Evolutionary conservation across 768 basidiomycete species (phyloP).

Genomic region (Termitomyces sp.): DNA sequence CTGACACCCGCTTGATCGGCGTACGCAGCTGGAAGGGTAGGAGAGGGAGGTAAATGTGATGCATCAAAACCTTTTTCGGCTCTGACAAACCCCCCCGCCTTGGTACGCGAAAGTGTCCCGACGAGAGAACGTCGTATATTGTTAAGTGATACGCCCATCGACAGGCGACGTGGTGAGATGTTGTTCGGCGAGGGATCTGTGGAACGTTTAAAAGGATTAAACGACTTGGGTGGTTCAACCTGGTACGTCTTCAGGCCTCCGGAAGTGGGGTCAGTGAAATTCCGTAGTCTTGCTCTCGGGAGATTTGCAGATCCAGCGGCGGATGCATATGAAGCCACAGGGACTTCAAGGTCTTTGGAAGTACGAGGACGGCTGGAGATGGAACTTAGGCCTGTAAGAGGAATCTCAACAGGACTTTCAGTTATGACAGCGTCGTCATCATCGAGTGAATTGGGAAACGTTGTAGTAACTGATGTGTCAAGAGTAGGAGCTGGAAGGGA

Average conservation of each 20-base stretch:
- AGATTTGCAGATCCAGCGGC: background rate
- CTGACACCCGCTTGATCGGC: slow-evolving; percentile 3
- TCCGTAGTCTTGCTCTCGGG: slow-evolving; percentile 8
- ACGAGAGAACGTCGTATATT: slow-evolving; percentile 45
- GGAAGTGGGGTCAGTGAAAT: slow-evolving; percentile 10
- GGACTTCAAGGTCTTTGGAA: slow-evolving; percentile 11
- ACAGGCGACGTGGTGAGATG: slow-evolving; percentile 14
- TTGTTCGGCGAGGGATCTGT: slow-evolving; percentile 15
- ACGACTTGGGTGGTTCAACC: slow-evolving; percentile 23
- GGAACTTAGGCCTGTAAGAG: background rate
- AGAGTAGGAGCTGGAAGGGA: slow-evolving; percentile 23
- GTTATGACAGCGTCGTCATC: slow-evolving; percentile 26
- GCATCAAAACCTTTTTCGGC: slow-evolving; percentile 25
- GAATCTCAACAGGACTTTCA: slow-evolving; percentile 35
- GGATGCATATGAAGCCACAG: background rate
- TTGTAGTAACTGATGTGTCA: slow-evolving; percentile 13
- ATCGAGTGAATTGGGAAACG: slow-evolving; percentile 5
- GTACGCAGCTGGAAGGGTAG: slow-evolving; percentile 21
- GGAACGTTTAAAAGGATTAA: slow-evolving; percentile 35
- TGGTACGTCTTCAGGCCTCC: background rate
- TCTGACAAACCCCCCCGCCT: slow-evolving; percentile 13
- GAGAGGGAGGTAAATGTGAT: slow-evolving; percentile 37
- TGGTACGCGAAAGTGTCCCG: slow-evolving; percentile 27
- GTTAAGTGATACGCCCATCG: slow-evolving; percentile 33
- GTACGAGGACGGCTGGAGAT: slow-evolving; percentile 11